Percentiles rank a stretch among this genome's conserved stretches.
Evolutionary conservation across 2,329 filamentous ascomycete genomes (phyloP).

Genomic region (Lecanicillium sp.): DNA sequence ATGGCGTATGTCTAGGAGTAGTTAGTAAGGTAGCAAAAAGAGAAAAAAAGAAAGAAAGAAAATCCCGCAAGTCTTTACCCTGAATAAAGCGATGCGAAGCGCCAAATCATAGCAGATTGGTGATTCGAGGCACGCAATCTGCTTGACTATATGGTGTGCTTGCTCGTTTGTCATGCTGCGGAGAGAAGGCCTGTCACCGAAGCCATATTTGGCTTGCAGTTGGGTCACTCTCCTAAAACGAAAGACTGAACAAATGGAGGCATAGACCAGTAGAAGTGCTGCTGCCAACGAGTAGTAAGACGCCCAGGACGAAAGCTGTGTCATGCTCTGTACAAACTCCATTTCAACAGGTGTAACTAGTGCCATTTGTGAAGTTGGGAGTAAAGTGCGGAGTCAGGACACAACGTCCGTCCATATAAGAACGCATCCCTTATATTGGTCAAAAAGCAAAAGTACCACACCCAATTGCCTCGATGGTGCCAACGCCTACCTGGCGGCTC

Average conservation of each 20-base stretch:
- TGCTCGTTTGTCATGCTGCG: constrained; percentile 37
- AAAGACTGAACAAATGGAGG: constrained; percentile 28
- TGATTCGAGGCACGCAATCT: constrained; percentile 30
- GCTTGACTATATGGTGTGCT: constrained; percentile 38
- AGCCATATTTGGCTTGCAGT: constrained; percentile 26
- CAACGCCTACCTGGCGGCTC: background rate
- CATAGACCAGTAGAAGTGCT: constrained; percentile 25
- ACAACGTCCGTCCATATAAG: no score
- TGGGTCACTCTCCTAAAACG: constrained; percentile 30
- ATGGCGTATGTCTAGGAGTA: constrained; percentile 33
- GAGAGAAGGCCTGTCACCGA: constrained; percentile 30
- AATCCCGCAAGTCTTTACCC: no score
- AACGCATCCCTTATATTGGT: no score
- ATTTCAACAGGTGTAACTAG: no score
- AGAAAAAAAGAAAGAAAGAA: no score
- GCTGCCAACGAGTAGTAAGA: constrained; percentile 7
- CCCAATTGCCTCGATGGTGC: background rate
- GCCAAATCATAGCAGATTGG: constrained; percentile 32
- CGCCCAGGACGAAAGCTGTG: background rate
- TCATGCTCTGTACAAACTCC: background rate
- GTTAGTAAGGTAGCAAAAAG: no score
- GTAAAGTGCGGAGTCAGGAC: no score
- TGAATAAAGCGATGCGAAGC: constrained; percentile 36
- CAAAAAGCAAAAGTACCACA: no score
- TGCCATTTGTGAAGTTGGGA: no score